Evolutionary conservation across 2,329 filamentous ascomycete genomes (phyloP).

Genomic region (Botrytis hyacinthi): DNA sequence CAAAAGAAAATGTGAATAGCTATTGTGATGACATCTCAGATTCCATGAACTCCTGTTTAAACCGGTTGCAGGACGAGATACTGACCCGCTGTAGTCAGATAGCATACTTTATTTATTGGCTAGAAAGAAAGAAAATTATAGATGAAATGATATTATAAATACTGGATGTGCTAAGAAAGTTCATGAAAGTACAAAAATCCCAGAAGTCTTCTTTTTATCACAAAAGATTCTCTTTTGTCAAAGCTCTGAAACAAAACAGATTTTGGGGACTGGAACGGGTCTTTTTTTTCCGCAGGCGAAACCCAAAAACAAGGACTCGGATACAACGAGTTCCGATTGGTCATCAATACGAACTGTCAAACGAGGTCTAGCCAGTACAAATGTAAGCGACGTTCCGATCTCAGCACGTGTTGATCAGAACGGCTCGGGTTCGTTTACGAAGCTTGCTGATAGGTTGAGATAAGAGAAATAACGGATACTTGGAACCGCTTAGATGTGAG

Average conservation of each 20-base stretch:
- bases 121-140: neutral
- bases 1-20: neutral
- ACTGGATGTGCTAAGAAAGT: neutral
- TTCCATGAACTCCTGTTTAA: neutral
- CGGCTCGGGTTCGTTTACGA: neutral
- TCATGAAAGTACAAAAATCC: neutral
- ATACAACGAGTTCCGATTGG: neutral
- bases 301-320: neutral
- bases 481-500: neutral
- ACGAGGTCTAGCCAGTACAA: neutral
- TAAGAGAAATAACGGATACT: slow-evolving; percentile 5
- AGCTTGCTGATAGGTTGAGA: neutral
- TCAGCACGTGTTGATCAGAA: neutral
- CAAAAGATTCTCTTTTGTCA: neutral
- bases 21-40: neutral
- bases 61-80: neutral
- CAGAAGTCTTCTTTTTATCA: neutral
- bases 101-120: neutral
- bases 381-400: neutral
- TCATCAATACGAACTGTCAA: neutral
- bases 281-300: neutral
- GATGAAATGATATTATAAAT: neutral
- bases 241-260: neutral
- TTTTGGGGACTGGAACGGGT: no score
- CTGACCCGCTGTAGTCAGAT: neutral